Base-by-base conservation (phyloP, 306 rosid genomes). In the Hylodesmum podocarpum region DNA sequence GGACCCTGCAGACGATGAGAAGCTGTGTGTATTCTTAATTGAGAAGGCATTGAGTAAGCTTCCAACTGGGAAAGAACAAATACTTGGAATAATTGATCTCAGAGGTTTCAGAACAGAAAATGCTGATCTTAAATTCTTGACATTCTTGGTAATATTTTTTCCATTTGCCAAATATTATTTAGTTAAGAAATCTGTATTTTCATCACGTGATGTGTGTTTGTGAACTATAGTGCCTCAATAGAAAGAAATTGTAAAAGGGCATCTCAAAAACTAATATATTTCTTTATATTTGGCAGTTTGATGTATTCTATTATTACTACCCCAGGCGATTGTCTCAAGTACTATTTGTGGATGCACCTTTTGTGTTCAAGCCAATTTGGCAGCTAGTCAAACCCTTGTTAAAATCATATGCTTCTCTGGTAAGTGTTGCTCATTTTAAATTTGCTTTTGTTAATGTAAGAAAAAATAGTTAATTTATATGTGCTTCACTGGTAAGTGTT, bases 301-400 rank as follows among this genome's bases (percentile, higher is more conserved):
- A 95, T 84, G 92, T 92, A 65, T 88, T 89, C 72, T 92, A 95
- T 86, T 88, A 66, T 59, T 92, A 95, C 78, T 95, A 95, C 79
- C 99, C 98, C 4, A 92, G 82, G 84, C 84, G 97, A 37, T 70
- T 95, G 84, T 89, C 81, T 54, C 80, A 95, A 88, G 96, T 95
- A 50, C 86, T 95, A 77, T 92, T 92, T 57, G 94, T 95, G 78
- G 98, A 87, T 55, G 94, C 99, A 80, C 97, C 97, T 40, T 79
- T 91, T 72, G 89, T 92, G 76, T 95, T 92, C 86, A 80, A 85
- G 86, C 99, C 99, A 50, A 77, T 95, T 66, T 95, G 99, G 99
- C 90, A 70, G 81, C 81, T 92, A 50, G 82, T 81, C 78, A 95
- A 88, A 75, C 99, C 99, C 28, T 62, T 92, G 82, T 34, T 95